Conservation (phyloP, 2,329 filamentous ascomycete species). For the Curvularia lunata region DNA sequence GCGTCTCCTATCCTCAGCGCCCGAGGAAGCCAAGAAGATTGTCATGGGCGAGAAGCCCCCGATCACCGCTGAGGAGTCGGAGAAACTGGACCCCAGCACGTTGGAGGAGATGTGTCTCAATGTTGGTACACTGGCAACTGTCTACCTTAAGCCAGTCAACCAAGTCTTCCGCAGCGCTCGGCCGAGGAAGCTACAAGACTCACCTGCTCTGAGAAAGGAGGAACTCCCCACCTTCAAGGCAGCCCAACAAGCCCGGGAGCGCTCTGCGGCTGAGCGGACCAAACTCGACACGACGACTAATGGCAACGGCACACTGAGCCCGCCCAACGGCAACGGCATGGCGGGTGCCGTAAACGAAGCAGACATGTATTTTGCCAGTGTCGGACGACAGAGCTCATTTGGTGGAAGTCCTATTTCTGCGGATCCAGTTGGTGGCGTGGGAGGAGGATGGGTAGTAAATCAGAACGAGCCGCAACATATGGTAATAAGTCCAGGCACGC, state of each 20-base stretch:
- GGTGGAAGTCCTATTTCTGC: conserved; percentile 43
- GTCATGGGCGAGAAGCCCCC: conserved; percentile 98
- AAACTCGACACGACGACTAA: conserved; percentile 38
- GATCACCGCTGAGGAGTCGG: conserved; percentile 88
- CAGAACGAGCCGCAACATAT: conserved; percentile 43
- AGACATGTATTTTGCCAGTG: conserved; percentile 84
- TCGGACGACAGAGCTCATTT: conserved; percentile 46
- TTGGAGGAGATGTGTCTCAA: conserved; percentile 97
- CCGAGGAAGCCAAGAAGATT: conserved; percentile 80
- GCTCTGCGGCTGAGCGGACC: conserved; percentile 40
- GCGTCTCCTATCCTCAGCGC: conserved; percentile 92
- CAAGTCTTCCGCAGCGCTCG: conserved; percentile 93
- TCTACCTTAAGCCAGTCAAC: conserved; percentile 97
- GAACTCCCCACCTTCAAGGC: conserved; percentile 65
- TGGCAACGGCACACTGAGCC: conserved; percentile 31
- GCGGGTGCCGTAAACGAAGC: conserved; percentile 80
- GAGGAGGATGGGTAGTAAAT: conserved; percentile 47
- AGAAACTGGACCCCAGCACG: conserved; percentile 88
- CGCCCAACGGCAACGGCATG: conserved; percentile 60
- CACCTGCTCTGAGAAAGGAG: conserved; percentile 82
- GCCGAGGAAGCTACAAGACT: conserved; percentile 78
- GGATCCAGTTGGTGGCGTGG: conserved; percentile 30
- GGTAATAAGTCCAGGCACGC: conserved; percentile 37
- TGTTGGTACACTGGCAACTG: conserved; percentile 92
- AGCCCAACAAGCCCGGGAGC: conserved; percentile 41